These are phyloP conservation scores for Entomortierella parvispora DNA, from an alignment of 192 early-diverging fungal species.

Conservation along the genomic window DNA sequence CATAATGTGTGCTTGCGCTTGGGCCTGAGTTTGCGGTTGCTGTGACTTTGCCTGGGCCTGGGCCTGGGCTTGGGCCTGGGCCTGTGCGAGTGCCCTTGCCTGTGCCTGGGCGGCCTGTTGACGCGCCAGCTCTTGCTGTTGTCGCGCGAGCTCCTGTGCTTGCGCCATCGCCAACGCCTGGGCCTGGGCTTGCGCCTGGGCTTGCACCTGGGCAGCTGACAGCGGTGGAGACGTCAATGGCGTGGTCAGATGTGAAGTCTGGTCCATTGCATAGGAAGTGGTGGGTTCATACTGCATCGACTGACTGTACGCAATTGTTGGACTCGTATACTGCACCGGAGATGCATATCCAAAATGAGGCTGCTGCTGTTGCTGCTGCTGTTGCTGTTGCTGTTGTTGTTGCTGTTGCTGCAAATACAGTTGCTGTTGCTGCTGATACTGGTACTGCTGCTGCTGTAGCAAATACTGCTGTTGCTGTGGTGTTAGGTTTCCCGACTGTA, in stretches of 20 bases:
- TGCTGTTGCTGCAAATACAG: slow-evolving; percentile 10
- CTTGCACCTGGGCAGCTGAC: slow-evolving; percentile 51
- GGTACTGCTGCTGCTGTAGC: slow-evolving; percentile 35
- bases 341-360: slow-evolving; percentile 33
- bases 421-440: slow-evolving; percentile 21
- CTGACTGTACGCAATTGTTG: slow-evolving; percentile 43
- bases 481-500: slow-evolving; percentile 17
- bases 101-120: slow-evolving; percentile 43
- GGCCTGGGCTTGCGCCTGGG: slow-evolving; percentile 49
- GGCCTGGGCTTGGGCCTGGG: slow-evolving; percentile 36
- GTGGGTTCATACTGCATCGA: slow-evolving; percentile 36
- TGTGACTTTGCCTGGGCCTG: slow-evolving; percentile 11
- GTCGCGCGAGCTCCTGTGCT: slow-evolving; percentile 20
- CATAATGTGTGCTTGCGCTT: slow-evolving; percentile 26
- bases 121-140: slow-evolving; percentile 53
- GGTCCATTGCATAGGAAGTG: slow-evolving; percentile 39
- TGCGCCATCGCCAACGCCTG: slow-evolving; percentile 26
- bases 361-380: slow-evolving; percentile 20
- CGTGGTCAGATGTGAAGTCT: slow-evolving; percentile 32
- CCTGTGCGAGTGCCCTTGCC: slow-evolving; percentile 42
- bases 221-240: slow-evolving; percentile 46
- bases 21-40: slow-evolving; percentile 1
- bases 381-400: slow-evolving; percentile 25
- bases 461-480: slow-evolving; percentile 31
- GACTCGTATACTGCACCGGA: slow-evolving; percentile 39